These are phyloP conservation scores for Trifolium fragiferum DNA, from an alignment of 306 rosid species.

Conservation along the genomic window DNA sequence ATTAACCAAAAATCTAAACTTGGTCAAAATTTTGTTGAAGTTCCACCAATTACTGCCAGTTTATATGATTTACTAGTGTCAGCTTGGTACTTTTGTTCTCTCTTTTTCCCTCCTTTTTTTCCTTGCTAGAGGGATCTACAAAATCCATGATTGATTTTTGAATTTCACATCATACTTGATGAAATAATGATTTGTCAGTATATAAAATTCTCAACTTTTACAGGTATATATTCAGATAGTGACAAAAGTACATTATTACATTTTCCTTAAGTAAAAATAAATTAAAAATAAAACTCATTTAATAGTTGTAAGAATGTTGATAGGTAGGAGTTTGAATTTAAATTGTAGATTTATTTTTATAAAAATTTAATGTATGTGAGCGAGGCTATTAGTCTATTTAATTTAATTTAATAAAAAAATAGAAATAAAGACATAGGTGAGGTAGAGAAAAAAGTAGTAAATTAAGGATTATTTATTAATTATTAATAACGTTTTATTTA, in stretches of 20 bases:
- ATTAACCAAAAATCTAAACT: background rate
- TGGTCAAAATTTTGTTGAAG: too few relatives aligned
- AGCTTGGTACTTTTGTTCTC: conserved; percentile 34
- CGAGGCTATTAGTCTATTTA: too few relatives aligned
- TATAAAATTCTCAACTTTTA: conserved; percentile 34
- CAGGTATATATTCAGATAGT: conserved; percentile 17
- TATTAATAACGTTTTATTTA: background rate
- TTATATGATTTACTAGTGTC: conserved; percentile 11
- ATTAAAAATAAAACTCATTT: background rate
- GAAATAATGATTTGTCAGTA: conserved; percentile 24
- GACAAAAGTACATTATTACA: conserved; percentile 47
- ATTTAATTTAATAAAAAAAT: too few relatives aligned
- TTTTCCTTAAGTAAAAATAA: background rate
- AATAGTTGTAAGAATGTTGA: too few relatives aligned
- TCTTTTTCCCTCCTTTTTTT: conserved; percentile 3
- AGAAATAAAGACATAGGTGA: conserved; percentile 3
- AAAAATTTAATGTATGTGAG: too few relatives aligned
- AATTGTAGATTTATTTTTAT: too few relatives aligned
- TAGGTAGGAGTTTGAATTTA: too few relatives aligned
- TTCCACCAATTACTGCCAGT: background rate
- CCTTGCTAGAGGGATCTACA: conserved; percentile 40
- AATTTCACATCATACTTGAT: conserved; percentile 37
- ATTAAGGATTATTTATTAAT: background rate
- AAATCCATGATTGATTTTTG: conserved; percentile 42
- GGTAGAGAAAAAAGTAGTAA: background rate